Evolutionary conservation across 352 stramenopile species (phyloP).

Genomic region (Paralagenidium karlingii): DNA sequence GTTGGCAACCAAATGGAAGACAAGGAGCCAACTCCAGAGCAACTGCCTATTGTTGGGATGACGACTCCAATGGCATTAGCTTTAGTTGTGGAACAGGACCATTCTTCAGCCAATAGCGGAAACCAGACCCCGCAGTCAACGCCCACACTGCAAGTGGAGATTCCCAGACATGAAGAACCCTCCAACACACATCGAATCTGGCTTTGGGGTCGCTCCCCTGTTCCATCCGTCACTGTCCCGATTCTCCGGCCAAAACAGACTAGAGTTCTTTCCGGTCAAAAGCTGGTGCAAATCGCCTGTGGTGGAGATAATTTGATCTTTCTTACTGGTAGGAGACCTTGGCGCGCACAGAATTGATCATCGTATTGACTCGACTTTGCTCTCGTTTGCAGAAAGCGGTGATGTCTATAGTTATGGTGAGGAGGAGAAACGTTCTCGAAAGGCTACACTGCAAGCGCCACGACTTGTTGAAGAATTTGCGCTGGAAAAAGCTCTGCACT

Average conservation of each 20-base stretch:
- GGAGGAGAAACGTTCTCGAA: conserved; percentile 29
- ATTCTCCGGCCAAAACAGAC: conserved; percentile 57
- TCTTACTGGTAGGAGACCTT: conserved; percentile 18
- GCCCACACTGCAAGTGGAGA: too few species aligned
- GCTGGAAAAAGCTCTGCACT: conserved; percentile 64
- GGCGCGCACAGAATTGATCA: conserved; percentile 1
- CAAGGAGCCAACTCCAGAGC: too few species aligned
- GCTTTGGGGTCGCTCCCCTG: conserved; percentile 58
- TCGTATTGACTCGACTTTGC: neutral
- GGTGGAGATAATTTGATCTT: conserved; percentile 68
- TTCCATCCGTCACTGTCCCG: conserved; percentile 5
- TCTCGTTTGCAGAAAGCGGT: conserved; percentile 37
- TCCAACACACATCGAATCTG: too few species aligned
- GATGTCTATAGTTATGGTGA: conserved; percentile 75
- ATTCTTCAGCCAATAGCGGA: too few species aligned
- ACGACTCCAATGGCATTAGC: too few species aligned
- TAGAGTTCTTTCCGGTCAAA: conserved; percentile 31
- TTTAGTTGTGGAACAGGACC: too few species aligned
- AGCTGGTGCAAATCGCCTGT: conserved; percentile 60
- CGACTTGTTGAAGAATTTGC: conserved; percentile 68
- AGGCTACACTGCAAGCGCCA: conserved; percentile 25
- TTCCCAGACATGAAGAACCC: too few species aligned
- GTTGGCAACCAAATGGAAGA: too few species aligned
- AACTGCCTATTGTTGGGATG: too few species aligned
- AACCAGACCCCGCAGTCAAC: too few species aligned